Base-by-base conservation (phyloP, 192 early-diverging fungal genomes). In the Haplosporangium gracile region DNA sequence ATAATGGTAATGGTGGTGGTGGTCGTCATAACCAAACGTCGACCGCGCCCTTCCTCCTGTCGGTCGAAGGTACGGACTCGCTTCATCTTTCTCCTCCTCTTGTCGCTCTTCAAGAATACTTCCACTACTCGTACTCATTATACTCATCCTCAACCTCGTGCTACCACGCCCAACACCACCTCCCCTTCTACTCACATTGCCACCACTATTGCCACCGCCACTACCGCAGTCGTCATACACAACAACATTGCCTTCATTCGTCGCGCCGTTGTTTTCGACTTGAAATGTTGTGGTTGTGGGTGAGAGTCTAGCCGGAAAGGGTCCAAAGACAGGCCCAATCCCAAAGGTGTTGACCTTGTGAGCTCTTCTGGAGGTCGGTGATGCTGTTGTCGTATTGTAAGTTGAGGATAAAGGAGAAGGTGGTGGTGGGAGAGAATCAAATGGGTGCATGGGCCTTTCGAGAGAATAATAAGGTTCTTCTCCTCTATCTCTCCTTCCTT, bases 1-100 rank as follows among this genome's bases (percentile, higher is more conserved):
- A 70, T 26, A n/a, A 4, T 70, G 4, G n/a, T 51, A 18, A 16
- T 26, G 15, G 15, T 70, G 1, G 34, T 49, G 13, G 8, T 39
- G 70, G 39, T 82, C 81, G 29, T 77, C 76, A 45, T 77, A 82
- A 4, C 81, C 81, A 74, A 82, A 82, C 5, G 81, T 82, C 63
- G 72, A 82, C 49, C 81, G 47, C n/a, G 81, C 76, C 39, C 71
- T 68, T 7, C 68, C n/a, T n/a, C 70, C 36, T 24, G 29, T 26
- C 4, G 29, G 60, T 65, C 26, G 60, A 65, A 65, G 4, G 29
- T 65, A 65, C 10, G 60, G 29, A 29, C 26, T 65, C 60, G 57
- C 5, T 24, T 60, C 57, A 26, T 60, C 55, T 24, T 57, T 24
- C 24, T 29, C 29, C 6, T 65, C n/a, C 60, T 63, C 60, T 15